Base-by-base conservation (phyloP, 2,329 filamentous ascomycete species). In the Amauroascus verrucosus region DNA sequence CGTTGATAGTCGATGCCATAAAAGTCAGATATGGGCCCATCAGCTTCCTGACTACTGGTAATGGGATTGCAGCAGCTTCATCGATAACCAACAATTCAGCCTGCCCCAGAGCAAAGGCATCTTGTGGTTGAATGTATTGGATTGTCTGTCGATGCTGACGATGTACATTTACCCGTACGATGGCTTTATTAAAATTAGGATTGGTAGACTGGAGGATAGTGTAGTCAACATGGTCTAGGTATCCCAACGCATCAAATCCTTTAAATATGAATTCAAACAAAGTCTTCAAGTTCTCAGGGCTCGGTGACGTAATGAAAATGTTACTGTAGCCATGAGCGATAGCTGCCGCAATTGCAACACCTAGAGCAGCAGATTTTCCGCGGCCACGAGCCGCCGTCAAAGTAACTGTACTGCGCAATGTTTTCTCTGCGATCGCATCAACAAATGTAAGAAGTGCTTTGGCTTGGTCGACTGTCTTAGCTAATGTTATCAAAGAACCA, bases 1-100 rank as follows among this genome's bases (percentile, higher is more conserved):
- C 93, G 66, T 97, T 97, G 73, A 98, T 96, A 1, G 93, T 98
- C 0, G 93, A 98, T 0, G 94, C 89, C 93, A 98, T 97, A 71
- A 98, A 98, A 7, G 97, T 89, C 35, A 98, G 76, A 69, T 98
- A 98, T 13, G 91, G 91, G 0, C 93, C 93, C 81, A 98, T 90
- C 38, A 98, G 77, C 71, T 96, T 96, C 61, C 85, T 80, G 6
- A 98, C 93, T 2, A 97, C 75, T 0, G 93, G 93, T 9, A 98
- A 72, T 11, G 94, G 93, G 58, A 98, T 98, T 1, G 94, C 94
- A 11, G 93, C 93, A 14, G 93, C 93, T 71, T 98, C 93, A 70
- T 98, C 93, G 58, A 98, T 97, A 7, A 98, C 91, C 9, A 98
- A 75, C 37, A 98, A 73, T 69, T 98, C 93, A 3, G 93, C 93